Base-by-base conservation (phyloP, 805 yeast genomes). In the Saccharomyces mikatae region DNA sequence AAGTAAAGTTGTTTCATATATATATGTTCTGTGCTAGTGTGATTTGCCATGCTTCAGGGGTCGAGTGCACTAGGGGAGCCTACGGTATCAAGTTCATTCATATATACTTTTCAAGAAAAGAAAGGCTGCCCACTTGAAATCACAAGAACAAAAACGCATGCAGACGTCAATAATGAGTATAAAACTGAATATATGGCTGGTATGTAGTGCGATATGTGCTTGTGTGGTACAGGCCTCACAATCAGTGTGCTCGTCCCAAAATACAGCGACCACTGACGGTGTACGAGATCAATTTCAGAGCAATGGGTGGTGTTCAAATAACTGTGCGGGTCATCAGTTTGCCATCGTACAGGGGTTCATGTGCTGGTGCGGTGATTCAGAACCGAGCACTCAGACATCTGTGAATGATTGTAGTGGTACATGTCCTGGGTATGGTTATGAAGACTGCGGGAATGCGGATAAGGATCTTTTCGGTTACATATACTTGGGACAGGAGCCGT, bases 361-460 rank as follows among this genome's bases (percentile, higher is more conserved):
- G 27, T 67, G 71, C 54, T 66, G 70, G 70, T 67, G 71, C 48
- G 52, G 64, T 1, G 57, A 66, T 36, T 10, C 47, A 0, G 50
- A 47, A 11, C 70, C 71, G 3, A 22, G 54, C 2, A 26, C 61
- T 26, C 32, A 49, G 27, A 57, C 60, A 2, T 52, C 62, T 6
- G 52, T 62, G 24, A 50, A 51, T 11, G 44, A 59, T 11, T 67
- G 71, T 52, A 53, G 57, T 46, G 54, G 48, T 9, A 29, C 28
- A 11, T 67, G 71, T 51, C 67, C 65, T 2, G 71, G 71, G 14
- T 66, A 66, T 52, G 58, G 56, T 2, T 28, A 50, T 9, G 71
- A 67, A 53, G 36, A 52, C 17, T 67, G 71, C 54, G 71, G 71
- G 3, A 60, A 57, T 51, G 31, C 48, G 17, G 55, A 53, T 6